Conservation (phyloP, 768 basidiomycete species). For the Suillus luteus region DNA sequence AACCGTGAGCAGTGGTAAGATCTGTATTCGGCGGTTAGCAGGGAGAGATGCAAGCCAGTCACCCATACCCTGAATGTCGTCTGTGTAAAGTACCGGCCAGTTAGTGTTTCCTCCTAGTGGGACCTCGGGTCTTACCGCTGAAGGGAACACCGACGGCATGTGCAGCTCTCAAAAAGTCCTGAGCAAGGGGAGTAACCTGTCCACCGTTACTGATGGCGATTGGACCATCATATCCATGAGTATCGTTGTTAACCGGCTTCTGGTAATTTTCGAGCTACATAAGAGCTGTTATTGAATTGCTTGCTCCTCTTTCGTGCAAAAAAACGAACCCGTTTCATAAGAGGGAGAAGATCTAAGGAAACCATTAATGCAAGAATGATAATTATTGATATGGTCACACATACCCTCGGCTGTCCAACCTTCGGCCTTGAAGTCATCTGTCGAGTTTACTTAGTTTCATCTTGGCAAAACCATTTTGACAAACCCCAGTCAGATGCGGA, state of each 20-base stretch:
- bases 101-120: neutral
- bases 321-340: constrained; percentile 63
- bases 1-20: constrained; percentile 57
- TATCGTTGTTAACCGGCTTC: constrained; percentile 67
- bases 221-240: constrained; percentile 73
- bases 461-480: constrained; percentile 16
- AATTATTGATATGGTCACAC: constrained; percentile 12
- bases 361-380: neutral
- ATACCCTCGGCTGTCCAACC: constrained; percentile 68
- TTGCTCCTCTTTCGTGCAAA: neutral
- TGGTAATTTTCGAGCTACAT: constrained; percentile 74
- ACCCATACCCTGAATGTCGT: constrained; percentile 58
- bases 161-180: constrained; percentile 67
- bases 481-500: constrained; percentile 72
- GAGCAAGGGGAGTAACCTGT: constrained; percentile 60
- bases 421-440: constrained; percentile 72
- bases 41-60: neutral
- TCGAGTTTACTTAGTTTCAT: constrained; percentile 9
- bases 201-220: constrained; percentile 75
- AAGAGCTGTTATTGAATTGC: neutral
- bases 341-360: constrained; percentile 58
- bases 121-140: constrained; percentile 48
- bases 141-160: constrained; percentile 64
- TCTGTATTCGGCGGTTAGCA: constrained; percentile 36
- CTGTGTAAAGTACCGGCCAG: constrained; percentile 31